Percentiles rank a stretch among this genome's conserved stretches.
These are phyloP conservation scores for Mycena epipterygia DNA, from an alignment of 768 basidiomycete genomes.

Conservation along the genomic window DNA sequence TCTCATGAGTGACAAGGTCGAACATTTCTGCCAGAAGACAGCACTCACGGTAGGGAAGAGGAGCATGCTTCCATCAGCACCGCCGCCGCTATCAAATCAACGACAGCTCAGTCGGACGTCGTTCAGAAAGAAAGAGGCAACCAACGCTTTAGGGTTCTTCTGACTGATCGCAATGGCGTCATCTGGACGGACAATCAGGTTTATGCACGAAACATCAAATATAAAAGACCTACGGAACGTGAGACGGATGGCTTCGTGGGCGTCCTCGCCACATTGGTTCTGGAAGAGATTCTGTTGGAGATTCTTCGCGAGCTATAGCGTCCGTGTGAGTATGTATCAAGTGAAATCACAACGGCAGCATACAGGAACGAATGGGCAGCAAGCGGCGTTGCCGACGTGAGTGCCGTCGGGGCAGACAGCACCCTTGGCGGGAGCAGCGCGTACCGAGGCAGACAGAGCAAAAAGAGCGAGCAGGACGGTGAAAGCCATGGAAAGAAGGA, in stretches of 20 bases:
- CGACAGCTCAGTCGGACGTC: too few relatives aligned
- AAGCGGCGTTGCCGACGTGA: constrained; percentile 11
- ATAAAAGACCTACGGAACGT: constrained; percentile 36
- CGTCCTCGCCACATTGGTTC: constrained; percentile 51
- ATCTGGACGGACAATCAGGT: background rate
- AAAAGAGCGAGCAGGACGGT: too few relatives aligned
- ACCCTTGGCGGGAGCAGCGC: background rate
- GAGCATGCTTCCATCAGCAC: constrained; percentile 48
- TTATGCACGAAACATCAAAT: too few relatives aligned
- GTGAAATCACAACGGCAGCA: too few relatives aligned
- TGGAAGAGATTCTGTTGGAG: constrained; percentile 51
- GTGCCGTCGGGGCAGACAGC: constrained; percentile 15
- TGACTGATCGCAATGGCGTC: background rate
- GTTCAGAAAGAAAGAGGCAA: too few relatives aligned
- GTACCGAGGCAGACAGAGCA: too few relatives aligned
- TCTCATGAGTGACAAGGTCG: background rate
- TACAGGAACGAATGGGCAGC: constrained; percentile 24
- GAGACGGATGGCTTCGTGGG: constrained; percentile 46
- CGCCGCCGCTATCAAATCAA: constrained; percentile 43
- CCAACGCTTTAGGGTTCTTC: background rate
- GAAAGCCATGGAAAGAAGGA: too few relatives aligned
- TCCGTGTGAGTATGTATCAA: background rate
- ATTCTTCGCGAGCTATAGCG: constrained; percentile 32
- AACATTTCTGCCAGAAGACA: background rate
- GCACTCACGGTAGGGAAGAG: constrained; percentile 34